These are phyloP conservation scores for Cafeteria roenbergensis DNA, from an alignment of 108 stramenopile genomes.

Conservation along the genomic window DNA sequence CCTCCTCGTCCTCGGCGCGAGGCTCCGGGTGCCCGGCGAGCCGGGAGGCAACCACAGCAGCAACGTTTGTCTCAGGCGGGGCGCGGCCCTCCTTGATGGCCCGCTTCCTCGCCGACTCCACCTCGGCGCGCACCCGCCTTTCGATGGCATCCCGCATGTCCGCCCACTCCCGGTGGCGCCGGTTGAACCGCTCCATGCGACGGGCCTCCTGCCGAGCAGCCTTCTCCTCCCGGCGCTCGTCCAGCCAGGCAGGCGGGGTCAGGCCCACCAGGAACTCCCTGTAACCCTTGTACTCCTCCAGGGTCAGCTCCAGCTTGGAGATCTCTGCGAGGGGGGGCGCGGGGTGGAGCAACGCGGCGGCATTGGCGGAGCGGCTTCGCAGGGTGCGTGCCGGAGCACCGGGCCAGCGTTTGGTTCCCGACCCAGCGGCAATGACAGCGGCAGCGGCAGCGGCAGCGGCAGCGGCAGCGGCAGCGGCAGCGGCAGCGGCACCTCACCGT, in stretches of 20 bases:
- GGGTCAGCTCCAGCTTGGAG: constrained; percentile 45
- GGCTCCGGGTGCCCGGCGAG: constrained; percentile 14
- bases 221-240: constrained; percentile 20
- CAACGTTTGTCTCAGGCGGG: not conserved
- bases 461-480: too few species aligned
- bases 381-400: too few species aligned
- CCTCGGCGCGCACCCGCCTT: not conserved
- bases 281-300: constrained; percentile 53
- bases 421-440: too few species aligned
- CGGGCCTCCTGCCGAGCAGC: constrained; percentile 18
- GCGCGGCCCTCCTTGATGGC: not conserved
- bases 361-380: too few species aligned
- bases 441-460: too few species aligned
- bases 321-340: constrained; percentile 44
- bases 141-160: constrained; percentile 4
- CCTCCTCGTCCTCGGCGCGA: constrained; percentile 37
- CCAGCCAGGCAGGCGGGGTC: constrained; percentile 48
- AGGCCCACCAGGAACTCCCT: constrained; percentile 50
- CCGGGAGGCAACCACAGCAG: not conserved
- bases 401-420: too few species aligned
- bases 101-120: not conserved
- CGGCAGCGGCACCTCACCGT: too few species aligned
- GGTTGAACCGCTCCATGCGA: constrained; percentile 7
- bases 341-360: too few species aligned
- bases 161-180: constrained; percentile 13